Percentiles rank a stretch among this genome's conserved stretches.
phyloP scores from a whole-genome alignment of 176 grass and related monocot genomes.

The Cymbopogon citratus region DNA sequence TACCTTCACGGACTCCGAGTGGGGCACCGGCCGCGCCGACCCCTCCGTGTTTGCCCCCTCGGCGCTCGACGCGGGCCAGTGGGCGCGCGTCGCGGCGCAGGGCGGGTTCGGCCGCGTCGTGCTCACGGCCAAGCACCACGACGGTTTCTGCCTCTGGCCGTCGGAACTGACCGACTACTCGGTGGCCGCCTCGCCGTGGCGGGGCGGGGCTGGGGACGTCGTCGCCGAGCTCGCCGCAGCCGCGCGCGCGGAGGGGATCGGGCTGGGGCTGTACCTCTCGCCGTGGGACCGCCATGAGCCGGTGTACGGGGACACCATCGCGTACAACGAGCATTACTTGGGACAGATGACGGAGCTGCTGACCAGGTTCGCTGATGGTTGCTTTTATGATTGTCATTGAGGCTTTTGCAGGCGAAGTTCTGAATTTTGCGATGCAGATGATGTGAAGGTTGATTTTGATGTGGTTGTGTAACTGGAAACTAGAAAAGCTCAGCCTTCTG shows the following conservation, averaged over 20 bases:
- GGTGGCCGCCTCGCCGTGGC: constrained; percentile 67
- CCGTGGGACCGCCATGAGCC: constrained; percentile 91
- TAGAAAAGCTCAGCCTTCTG: neutral
- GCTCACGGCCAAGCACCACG: constrained; percentile 89
- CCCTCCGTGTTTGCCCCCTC: constrained; percentile 59
- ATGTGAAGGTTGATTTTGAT: constrained; percentile 8
- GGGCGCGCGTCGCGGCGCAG: constrained; percentile 54
- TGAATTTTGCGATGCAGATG: neutral
- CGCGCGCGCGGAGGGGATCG: constrained; percentile 41
- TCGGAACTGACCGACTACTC: constrained; percentile 84
- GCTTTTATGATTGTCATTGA: neutral
- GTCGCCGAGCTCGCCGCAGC: constrained; percentile 58
- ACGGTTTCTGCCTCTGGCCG: constrained; percentile 99
- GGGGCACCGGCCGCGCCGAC: constrained; percentile 61
- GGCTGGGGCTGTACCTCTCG: constrained; percentile 75
- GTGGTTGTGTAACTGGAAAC: neutral
- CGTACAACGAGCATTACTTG: constrained; percentile 83
- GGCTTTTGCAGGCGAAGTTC: neutral
- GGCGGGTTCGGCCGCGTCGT: constrained; percentile 68
- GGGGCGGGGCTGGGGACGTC: constrained; percentile 56
- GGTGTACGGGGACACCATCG: constrained; percentile 55
- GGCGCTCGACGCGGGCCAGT: constrained; percentile 70
- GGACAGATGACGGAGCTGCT: constrained; percentile 88
- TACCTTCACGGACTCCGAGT: constrained; percentile 95
- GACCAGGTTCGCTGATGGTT: constrained; percentile 41